Base-by-base conservation (phyloP, 2,329 filamentous ascomycete species). In the Zarea fungicola region DNA sequence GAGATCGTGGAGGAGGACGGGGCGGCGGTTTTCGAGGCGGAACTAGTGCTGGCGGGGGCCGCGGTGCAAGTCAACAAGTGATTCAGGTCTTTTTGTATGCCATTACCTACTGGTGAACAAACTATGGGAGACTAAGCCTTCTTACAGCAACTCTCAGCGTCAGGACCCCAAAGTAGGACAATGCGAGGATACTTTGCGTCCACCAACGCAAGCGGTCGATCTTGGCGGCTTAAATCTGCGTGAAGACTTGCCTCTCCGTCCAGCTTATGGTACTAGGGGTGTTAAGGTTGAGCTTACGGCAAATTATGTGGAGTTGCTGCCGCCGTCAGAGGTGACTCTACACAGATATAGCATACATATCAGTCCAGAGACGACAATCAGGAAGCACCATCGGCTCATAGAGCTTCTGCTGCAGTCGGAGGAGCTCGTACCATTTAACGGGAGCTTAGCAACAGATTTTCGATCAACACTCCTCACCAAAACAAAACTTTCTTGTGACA, bases 361-460 rank as follows among this genome's bases (percentile, higher is more conserved):
- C 21, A 32, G 9, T 14, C 42, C 42, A 21, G 42, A 21, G 26
- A 9, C 42, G 7, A 22, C n/a, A 13, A 9, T 29, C 31, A 35
- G 18, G 21, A 35, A 45, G 16, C 23, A 25, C 11, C 6, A 18
- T 22, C 29, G 42, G 31, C 9, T 45, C n/a, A 21, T 45, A 19
- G 16, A 36, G 6, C 52, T 64, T n/a, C 31, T 65, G 10, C 37
- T 64, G 14, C 56, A 55, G 19, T 43, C 57, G 22, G 29, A 47
- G 5, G 51, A 58, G n/a, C 39, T 66, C 5, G 48, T 47, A 0
- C 18, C 47, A 0, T 31, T 44, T 35, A 42, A 43, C 4, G 31
- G 37, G 55, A 61, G 42, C 48, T 68, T 4, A n/a, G 62, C 62
- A 13, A 65, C 62, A 2, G 66, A 68, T 47, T 68, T 67, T 54